Base-by-base conservation (phyloP, 352 stramenopile genomes). In the Sclerospora graminicola region DNA sequence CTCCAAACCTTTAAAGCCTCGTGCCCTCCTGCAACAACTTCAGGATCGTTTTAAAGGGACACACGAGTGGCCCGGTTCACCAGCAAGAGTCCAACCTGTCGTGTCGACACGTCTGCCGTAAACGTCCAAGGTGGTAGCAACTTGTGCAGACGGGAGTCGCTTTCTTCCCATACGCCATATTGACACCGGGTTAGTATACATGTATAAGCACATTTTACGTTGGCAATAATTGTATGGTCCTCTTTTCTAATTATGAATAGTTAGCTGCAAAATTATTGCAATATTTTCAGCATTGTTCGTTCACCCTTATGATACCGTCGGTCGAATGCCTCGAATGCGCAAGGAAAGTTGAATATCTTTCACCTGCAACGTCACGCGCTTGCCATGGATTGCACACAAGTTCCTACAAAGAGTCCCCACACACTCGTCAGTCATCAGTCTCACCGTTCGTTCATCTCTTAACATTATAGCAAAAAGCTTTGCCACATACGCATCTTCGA, bases 321-420 rank as follows among this genome's bases (percentile, higher is more conserved):
- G 55, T 63, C 52, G 51, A 48, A 66, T 66, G 8, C 89, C 89
- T 47, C 89, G 82, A 57, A 97, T 97, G 58, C 89, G 70, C 57
- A 90, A 69, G n/a, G 89, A 84, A 29, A 97, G 62, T 66, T 97
- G 89, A 62, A 97, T 89, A 63, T 97, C 89, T 63, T 96, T 97
- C 26, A 89, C 82, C 84, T 97, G 96, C 51, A 98, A 78, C 13
- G 91, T 98, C 27, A 98, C 89, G 53, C 93, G 86, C 65, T 97
- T 97, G 50, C 84, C 89, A 68, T 97, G 89, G 45, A 97, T 97
- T 16, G 90, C 84, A 63, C 91, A 97, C 48, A 98, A 73, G 73
- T 98, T 97, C 48, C 88, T 96, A 37, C 14, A 45, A 26, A 15
- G 31, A 30, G 11, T 19, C 16, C 13, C 19, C 2, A 5, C 30